A percentile compares a stretch with the other conserved stretches of the same genome.
Conservation (phyloP, 2,329 filamentous ascomycete genomes). For the Sphaerostilbella broomeana region DNA sequence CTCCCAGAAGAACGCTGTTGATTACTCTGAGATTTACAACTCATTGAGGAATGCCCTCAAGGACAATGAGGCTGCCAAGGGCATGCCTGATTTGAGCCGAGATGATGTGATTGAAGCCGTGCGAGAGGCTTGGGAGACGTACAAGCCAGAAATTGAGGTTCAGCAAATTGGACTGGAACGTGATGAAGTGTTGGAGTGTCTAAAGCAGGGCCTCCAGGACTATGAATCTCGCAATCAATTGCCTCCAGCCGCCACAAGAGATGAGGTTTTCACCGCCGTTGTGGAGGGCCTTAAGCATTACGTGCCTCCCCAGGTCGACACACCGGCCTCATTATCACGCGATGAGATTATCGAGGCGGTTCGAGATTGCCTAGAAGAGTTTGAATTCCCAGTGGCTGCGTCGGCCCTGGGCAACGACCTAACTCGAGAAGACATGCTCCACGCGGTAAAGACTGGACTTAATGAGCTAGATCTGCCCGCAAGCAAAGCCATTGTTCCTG, state of each 20-base stretch:
- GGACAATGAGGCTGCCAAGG: constrained; percentile 46
- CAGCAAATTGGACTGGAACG: constrained; percentile 86
- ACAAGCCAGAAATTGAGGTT: constrained; percentile 87
- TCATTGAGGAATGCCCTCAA: constrained; percentile 70
- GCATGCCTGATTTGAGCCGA: constrained; percentile 50
- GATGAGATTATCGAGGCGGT: constrained; percentile 82
- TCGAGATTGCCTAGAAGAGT: constrained; percentile 77
- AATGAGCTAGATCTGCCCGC: constrained; percentile 41
- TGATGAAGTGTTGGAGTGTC: constrained; percentile 80
- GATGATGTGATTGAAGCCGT: constrained; percentile 85
- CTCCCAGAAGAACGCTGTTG: constrained; percentile 55
- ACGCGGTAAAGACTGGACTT: constrained; percentile 57
- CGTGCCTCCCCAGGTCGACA: constrained; percentile 64
- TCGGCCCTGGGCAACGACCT: constrained; percentile 47
- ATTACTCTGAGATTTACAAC: constrained; percentile 80
- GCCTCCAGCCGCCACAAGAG: constrained; percentile 60
- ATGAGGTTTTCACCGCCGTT: constrained; percentile 79
- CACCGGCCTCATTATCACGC: constrained; percentile 61
- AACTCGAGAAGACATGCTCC: constrained; percentile 55
- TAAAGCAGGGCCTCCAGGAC: constrained; percentile 77
- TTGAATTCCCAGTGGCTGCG: constrained; percentile 64
- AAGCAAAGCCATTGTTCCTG: constrained; percentile 35
- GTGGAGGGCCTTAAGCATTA: constrained; percentile 82
- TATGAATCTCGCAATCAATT: constrained; percentile 53
- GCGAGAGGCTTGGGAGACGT: constrained; percentile 85